A percentile compares a stretch with the other conserved stretches of the same genome.
These are phyloP conservation scores for Chlamydomonas reinhardtii DNA, from an alignment of 163 green algal species.

Conservation along the genomic window DNA sequence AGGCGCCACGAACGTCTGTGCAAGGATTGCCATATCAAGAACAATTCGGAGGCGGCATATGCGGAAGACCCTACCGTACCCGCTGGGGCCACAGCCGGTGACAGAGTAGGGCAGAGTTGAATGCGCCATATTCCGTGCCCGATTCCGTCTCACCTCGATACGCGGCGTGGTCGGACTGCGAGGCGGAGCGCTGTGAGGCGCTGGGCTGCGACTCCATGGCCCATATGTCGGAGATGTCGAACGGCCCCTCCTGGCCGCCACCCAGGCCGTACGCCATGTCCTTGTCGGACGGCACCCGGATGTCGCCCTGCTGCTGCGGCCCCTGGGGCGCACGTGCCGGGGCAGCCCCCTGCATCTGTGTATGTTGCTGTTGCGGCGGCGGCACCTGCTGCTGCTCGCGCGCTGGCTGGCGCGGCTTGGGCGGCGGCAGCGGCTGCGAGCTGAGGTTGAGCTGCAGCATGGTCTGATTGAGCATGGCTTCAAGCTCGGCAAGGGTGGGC, in stretches of 20 bases:
- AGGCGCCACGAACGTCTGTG: too few relatives aligned
- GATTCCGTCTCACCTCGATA: not conserved
- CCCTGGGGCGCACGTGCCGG: too few relatives aligned
- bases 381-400: too few relatives aligned
- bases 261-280: constrained; percentile 32
- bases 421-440: not conserved
- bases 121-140: too few relatives aligned
- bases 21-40: too few relatives aligned
- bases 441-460: not conserved
- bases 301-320: not conserved
- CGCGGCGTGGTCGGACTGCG: not conserved
- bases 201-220: constrained; percentile 41
- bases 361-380: too few relatives aligned
- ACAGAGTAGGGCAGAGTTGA: too few relatives aligned
- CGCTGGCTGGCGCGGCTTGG: too few relatives aligned
- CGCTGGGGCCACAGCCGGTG: too few relatives aligned
- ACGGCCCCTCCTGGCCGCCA: constrained; percentile 36
- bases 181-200: constrained; percentile 9
- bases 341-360: too few relatives aligned
- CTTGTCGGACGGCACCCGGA: constrained; percentile 32
- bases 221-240: constrained; percentile 64
- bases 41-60: too few relatives aligned
- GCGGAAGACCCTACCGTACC: too few relatives aligned
- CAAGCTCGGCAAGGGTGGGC: constrained; percentile 23
- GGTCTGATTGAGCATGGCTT: constrained; percentile 24